Percentiles rank a stretch among this genome's conserved stretches.
phyloP scores from a whole-genome alignment of 805 yeast genomes.

The Candida nanaspora region DNA sequence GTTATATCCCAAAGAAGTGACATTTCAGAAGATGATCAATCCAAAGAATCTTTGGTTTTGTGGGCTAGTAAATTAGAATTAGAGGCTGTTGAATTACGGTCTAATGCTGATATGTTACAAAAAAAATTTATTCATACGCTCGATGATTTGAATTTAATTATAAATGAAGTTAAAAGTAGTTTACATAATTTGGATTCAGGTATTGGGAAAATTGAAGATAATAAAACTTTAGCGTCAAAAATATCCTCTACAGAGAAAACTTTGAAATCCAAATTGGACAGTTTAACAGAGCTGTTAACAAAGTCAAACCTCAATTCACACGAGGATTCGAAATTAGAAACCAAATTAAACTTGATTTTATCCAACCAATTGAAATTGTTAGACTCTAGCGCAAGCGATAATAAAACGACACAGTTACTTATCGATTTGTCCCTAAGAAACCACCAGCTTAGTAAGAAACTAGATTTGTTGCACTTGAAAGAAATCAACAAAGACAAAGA shows the following conservation, averaged over 20 bases:
- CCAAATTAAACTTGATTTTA: constrained; percentile 5
- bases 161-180: constrained; percentile 7
- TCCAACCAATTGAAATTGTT: constrained; percentile 8
- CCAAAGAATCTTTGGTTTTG: constrained; percentile 23
- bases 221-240: constrained; percentile 1
- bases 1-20: too few relatives aligned
- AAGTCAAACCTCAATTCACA: not conserved
- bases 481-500: not conserved
- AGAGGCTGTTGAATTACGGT: constrained; percentile 37
- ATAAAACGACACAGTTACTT: not conserved
- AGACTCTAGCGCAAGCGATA: not conserved
- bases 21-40: too few relatives aligned
- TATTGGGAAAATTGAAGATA: constrained; percentile 7
- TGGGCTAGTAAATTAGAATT: constrained; percentile 48
- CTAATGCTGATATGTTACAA: constrained; percentile 15
- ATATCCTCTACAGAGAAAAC: too few relatives aligned
- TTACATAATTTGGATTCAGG: constrained; percentile 3
- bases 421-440: not conserved
- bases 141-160: not conserved
- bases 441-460: not conserved
- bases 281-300: not conserved
- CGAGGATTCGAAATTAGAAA: not conserved
- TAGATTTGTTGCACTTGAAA: not conserved
- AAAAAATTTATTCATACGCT: constrained; percentile 3
- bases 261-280: not conserved